Evolutionary conservation across 768 basidiomycete genomes (phyloP).

Genomic region (Mycena vulgaris): DNA sequence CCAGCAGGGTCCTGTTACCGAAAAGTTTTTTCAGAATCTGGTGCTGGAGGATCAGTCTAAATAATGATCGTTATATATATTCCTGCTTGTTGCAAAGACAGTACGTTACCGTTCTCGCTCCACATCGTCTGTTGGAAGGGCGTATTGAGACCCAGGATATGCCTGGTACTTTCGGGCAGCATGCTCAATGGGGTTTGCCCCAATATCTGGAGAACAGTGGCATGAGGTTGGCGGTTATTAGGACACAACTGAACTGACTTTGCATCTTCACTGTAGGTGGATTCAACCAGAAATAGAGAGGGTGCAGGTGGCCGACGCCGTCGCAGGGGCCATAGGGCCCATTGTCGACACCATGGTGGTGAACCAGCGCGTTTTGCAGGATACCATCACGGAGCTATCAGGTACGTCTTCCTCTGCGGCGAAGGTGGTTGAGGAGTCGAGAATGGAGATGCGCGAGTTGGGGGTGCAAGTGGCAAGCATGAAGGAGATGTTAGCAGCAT

Average conservation of each 20-base stretch:
- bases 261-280: no score
- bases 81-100: neutral
- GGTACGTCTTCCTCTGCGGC: neutral
- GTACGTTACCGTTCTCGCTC: constrained; percentile 22
- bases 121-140: constrained; percentile 18
- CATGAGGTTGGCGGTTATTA: no score
- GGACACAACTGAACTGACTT: no score
- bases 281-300: no score
- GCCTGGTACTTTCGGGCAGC: constrained; percentile 1
- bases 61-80: neutral
- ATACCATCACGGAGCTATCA: neutral
- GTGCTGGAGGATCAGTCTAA: constrained; percentile 34
- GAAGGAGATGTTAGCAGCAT: neutral
- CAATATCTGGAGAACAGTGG: neutral
- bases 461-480: neutral
- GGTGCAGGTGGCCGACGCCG: neutral
- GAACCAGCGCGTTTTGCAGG: neutral
- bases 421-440: neutral
- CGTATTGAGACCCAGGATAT: constrained; percentile 29
- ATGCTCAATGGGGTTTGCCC: constrained; percentile 10
- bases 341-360: neutral
- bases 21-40: constrained; percentile 20
- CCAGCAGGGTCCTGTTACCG: constrained; percentile 19
- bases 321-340: neutral
- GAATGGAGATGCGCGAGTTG: neutral